phyloP scores from a whole-genome alignment of 345 rosid species.

The Arabidopsis arenosa region DNA sequence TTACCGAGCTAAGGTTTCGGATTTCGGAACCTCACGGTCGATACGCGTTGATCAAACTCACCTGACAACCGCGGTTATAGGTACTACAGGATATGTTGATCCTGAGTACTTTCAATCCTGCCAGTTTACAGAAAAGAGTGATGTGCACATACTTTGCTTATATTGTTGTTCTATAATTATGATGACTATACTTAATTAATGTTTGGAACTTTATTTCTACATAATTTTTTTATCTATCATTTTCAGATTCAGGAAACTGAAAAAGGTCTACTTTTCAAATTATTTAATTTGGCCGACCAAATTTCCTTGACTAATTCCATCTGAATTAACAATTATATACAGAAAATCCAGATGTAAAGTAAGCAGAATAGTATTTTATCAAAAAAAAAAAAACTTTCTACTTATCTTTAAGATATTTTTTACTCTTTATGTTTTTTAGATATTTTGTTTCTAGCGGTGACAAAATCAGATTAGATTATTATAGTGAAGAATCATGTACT shows the following conservation, averaged over 20 bases:
- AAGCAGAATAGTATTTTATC: too few species aligned
- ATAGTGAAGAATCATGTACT: too few species aligned
- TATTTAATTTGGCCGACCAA: not conserved
- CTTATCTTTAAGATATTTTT: too few species aligned
- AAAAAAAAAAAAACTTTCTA: too few species aligned
- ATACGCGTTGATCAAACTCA: not conserved
- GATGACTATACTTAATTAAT: not conserved
- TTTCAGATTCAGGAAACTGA: not conserved
- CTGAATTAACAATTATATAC: not conserved
- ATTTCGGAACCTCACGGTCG: not conserved
- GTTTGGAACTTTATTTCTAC: slow-evolving; percentile 6
- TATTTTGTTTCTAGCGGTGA: too few species aligned
- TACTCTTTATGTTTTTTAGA: too few species aligned
- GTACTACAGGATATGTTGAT: not conserved
- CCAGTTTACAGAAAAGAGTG: not conserved
- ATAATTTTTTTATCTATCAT: not conserved
- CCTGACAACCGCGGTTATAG: not conserved
- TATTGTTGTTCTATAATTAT: not conserved
- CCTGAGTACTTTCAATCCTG: not conserved
- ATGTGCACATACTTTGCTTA: not conserved
- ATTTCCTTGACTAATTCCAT: not conserved
- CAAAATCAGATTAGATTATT: too few species aligned
- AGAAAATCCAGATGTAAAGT: not conserved
- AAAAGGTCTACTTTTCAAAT: not conserved
- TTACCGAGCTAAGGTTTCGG: not conserved